Conservation (phyloP, 2,329 filamentous ascomycete species). For the Xylaria multiplex region DNA sequence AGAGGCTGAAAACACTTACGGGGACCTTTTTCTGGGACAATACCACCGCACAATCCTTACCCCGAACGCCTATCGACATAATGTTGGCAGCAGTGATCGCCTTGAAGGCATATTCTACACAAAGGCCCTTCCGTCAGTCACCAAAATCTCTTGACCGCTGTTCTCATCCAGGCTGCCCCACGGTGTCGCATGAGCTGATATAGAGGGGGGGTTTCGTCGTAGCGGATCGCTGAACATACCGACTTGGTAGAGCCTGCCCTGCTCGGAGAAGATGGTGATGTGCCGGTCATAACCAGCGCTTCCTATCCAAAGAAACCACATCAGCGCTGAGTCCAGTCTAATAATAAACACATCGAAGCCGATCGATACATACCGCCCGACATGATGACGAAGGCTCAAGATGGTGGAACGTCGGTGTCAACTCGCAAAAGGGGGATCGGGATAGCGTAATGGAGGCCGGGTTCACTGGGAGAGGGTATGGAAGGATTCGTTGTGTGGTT, state of each 20-base stretch:
- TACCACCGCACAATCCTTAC: constrained; percentile 97
- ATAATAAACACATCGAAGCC: constrained; percentile 24
- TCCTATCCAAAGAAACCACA: constrained; percentile 59
- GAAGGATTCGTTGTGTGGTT: constrained; percentile 5
- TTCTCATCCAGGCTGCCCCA: constrained; percentile 13
- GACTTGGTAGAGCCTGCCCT: constrained; percentile 98
- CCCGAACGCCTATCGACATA: constrained; percentile 94
- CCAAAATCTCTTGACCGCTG: constrained; percentile 31
- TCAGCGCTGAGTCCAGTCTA: constrained; percentile 44
- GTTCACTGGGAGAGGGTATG: background rate
- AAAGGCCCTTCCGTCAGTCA: constrained; percentile 41
- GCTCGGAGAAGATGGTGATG: constrained; percentile 99
- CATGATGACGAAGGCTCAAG: constrained; percentile 55
- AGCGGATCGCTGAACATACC: constrained; percentile 69
- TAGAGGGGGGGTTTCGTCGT: constrained; percentile 19
- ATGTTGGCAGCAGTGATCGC: constrained; percentile 99
- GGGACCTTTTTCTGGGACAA: constrained; percentile 99
- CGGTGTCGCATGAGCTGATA: constrained; percentile 28
- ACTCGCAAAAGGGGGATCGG: constrained; percentile 19
- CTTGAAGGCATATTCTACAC: constrained; percentile 98
- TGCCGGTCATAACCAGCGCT: constrained; percentile 96
- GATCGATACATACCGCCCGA: constrained; percentile 54
- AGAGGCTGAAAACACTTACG: constrained; percentile 66
- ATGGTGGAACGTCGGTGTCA: constrained; percentile 22
- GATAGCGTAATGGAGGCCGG: background rate